Base-by-base conservation (phyloP, 208 protist genomes). In the Tritrichomonas musculus region DNA sequence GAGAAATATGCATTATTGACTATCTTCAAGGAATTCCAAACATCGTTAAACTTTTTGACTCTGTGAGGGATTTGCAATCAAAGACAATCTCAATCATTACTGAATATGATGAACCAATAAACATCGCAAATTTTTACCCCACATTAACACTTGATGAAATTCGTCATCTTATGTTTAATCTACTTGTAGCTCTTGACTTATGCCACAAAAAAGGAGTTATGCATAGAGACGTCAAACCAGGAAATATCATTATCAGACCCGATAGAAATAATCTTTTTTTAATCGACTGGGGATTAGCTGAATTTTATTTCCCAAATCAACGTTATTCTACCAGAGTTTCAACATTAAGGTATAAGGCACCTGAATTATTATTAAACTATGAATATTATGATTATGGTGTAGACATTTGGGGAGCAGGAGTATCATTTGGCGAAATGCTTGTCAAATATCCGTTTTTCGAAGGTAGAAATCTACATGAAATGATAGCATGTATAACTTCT, bases 221-320 rank as follows among this genome's bases (percentile, higher is more conserved):
- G 96, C 99, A 99, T 94, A 96, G 99, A 77, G 98, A 99, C 93
- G 98, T 99, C 72, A 99, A 99, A 95, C 98, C 98, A 47, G 98
- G 99, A 93, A 99, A 99, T 93, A 97, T 99, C 30, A 99, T 99
- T 96, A 99, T 99, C 95, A 98, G 99, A 93, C 98, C 99, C 96
- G 94, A 97, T 75, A 96, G 97, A 50, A 95, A 97, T 14, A 88
- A 95, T 75, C 94, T 99, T 72, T 95, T 98, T 27, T 96, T 99
- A 4, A 99, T 99, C 92, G 95, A 96, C 80, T 96, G 96, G 95
- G 97, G 99, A 47, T 94, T 99, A 0, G 98, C 98, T 9, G 98
- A 99, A 96, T 99, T 99, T 95, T 99, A 99, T 96, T 97, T 99
- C 92, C 97, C 98, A 66, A 94, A 94, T 65, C 93, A 93, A 94